Evolutionary conservation across 306 rosid species (phyloP).

Genomic region (Nissolia schottii): DNA sequence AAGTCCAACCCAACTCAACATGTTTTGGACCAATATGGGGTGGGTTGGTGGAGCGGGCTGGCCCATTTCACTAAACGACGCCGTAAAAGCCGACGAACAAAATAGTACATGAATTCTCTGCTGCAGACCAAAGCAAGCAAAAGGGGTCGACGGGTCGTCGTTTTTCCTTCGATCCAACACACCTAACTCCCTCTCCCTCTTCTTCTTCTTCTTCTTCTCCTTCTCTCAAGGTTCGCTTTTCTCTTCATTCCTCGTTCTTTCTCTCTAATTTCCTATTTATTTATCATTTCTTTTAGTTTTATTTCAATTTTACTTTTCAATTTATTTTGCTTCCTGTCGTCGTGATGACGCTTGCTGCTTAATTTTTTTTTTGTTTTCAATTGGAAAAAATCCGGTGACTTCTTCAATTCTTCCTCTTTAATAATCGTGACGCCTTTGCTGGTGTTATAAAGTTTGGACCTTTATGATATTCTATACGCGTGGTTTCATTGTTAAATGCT

Average conservation of each 20-base stretch:
- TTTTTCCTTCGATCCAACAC: too few species aligned
- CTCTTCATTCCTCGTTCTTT: not conserved
- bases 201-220: not conserved
- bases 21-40: too few species aligned
- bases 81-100: too few species aligned
- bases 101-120: too few species aligned
- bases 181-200: too few species aligned
- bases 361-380: not conserved
- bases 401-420: not conserved
- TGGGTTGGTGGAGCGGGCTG: too few species aligned
- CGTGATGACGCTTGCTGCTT: not conserved
- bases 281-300: not conserved
- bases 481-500: conserved; percentile 6
- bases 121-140: too few species aligned
- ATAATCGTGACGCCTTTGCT: not conserved
- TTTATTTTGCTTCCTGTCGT: too few species aligned
- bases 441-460: not conserved
- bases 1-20: too few species aligned
- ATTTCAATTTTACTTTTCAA: not conserved
- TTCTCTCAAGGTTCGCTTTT: not conserved
- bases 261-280: not conserved
- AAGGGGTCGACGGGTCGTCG: too few species aligned
- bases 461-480: not conserved
- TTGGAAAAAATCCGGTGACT: not conserved
- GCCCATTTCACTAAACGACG: too few species aligned